Evolutionary conservation across 768 basidiomycete genomes (phyloP), one percentile per base, ranked within the genome.

Genomic region (Mycena polygramma): DNA sequence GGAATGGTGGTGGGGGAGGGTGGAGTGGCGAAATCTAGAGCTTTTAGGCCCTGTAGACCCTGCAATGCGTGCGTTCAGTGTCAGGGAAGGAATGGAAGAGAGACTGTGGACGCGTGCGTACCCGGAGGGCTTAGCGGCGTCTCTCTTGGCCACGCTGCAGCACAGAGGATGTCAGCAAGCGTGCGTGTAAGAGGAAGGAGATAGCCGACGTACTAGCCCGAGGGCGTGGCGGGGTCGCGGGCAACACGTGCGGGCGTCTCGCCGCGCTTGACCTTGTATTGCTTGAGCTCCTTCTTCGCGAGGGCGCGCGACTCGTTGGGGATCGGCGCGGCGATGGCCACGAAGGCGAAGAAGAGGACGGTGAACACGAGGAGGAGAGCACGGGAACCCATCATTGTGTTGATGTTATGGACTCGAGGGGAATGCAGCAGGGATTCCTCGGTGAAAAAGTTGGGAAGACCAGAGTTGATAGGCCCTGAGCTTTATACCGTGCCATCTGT

Each of bases 231-330:
- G 30, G 63, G 46, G 14, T 58, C 45, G 46, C 66, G 58, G 57
- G 46, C 72, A 22, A 67, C 69, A 52, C 69, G 69, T 19, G 58
- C 37, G 30, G 72, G 54, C 26, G 68, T 66, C 15, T 57, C 77
- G 26, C 75, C 75, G 54, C 79, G 76, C 70, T 73, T 75, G 46
- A 74, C 54, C 63, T 72, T 73, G 36, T 66, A 73, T 72, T 81
- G 79, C 55, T 80, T 80, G 36, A 80, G 75, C 19, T 63, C 59
- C 67, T 72, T 76, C 68, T 69, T 76, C 39, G 57, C 57, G 24
- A 70, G 15, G 37, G 41, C 53, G 22, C 48, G 64, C 15, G 73
- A 65, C 8, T 13, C 30, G 39, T 8, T 22, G 30, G 76, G 70
- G 48, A 77, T 74, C 45, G 71, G 74, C 20, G 76, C 72, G 43